Base-by-base conservation (phyloP, 2,329 filamentous ascomycete genomes). In the Reticulascus tulasneorum region DNA sequence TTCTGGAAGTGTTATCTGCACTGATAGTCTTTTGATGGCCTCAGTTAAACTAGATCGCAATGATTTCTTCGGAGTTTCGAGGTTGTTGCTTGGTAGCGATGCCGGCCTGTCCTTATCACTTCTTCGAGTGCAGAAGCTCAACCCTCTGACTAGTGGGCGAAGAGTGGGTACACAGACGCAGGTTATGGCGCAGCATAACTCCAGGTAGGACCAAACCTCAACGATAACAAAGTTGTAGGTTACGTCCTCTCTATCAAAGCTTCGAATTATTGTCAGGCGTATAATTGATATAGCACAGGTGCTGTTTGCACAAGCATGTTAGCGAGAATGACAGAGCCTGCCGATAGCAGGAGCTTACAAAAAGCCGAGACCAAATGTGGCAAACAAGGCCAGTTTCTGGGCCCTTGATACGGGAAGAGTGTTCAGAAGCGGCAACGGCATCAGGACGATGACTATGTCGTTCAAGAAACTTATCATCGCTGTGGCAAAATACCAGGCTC, bases 91-190 rank as follows among this genome's bases (percentile, higher is more conserved):
- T n/a, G n/a, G n/a, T n/a, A n/a, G n/a, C n/a, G n/a, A n/a, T n/a
- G n/a, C n/a, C n/a, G n/a, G n/a, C n/a, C n/a, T n/a, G n/a, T n/a
- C n/a, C n/a, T n/a, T n/a, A n/a, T n/a, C n/a, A n/a, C n/a, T n/a
- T n/a, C n/a, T n/a, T n/a, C n/a, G n/a, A n/a, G n/a, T n/a, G n/a
- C n/a, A n/a, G n/a, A n/a, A n/a, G n/a, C n/a, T n/a, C n/a, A n/a
- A n/a, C n/a, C n/a, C n/a, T n/a, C n/a, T n/a, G n/a, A n/a, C n/a
- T n/a, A 42, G 37, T 11, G 40, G 37, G 7, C 40, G 28, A 4
- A 42, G 40, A 17, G 37, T 42, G 19, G 40, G 40, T 16, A 42
- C 40, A 23, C 40, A 42, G 8, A 27, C 32, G 22, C 40, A 42
- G 8, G 28, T 33, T 15, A 42, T 16, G 10, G 40, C 37, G 9